phyloP scores from a whole-genome alignment of 2,329 filamentous ascomycete species.

The Phialocephala sp. region DNA sequence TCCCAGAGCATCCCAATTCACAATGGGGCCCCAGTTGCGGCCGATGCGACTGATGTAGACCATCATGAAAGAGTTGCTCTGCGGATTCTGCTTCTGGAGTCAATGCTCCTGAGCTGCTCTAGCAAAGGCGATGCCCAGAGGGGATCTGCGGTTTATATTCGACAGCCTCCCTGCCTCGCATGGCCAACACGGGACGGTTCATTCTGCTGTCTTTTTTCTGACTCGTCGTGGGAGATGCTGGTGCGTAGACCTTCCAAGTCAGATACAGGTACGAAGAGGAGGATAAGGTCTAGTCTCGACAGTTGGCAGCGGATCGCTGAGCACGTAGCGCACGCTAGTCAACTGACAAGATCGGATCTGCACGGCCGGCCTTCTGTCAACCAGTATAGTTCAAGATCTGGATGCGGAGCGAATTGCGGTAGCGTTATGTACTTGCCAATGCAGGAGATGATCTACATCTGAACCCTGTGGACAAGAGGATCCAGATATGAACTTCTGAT shows the following conservation, averaged over 20 bases:
- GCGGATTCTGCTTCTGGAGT: neutral
- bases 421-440: neutral
- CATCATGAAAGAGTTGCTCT: constrained; percentile 7
- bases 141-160: constrained; percentile 4
- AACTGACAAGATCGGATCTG: neutral
- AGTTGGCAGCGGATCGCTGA: neutral
- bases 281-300: neutral
- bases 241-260: neutral
- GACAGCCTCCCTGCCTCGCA: neutral
- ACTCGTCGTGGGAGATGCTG: neutral
- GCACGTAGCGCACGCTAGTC: neutral
- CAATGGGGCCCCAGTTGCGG: constrained; percentile 19
- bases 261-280: constrained; percentile 1
- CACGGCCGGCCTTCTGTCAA: neutral
- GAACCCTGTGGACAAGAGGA: neutral
- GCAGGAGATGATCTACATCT: constrained; percentile 1
- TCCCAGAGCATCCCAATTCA: constrained; percentile 23
- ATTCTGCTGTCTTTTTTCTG: neutral
- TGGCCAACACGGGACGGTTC: constrained; percentile 1
- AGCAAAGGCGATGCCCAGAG: neutral
- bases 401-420: neutral
- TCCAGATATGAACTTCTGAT: neutral
- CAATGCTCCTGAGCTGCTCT: neutral
- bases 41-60: constrained; percentile 21
- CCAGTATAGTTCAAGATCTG: neutral